Evolutionary conservation across 345 rosid genomes (phyloP).

Genomic region (Eucalyptus erythrocorys): DNA sequence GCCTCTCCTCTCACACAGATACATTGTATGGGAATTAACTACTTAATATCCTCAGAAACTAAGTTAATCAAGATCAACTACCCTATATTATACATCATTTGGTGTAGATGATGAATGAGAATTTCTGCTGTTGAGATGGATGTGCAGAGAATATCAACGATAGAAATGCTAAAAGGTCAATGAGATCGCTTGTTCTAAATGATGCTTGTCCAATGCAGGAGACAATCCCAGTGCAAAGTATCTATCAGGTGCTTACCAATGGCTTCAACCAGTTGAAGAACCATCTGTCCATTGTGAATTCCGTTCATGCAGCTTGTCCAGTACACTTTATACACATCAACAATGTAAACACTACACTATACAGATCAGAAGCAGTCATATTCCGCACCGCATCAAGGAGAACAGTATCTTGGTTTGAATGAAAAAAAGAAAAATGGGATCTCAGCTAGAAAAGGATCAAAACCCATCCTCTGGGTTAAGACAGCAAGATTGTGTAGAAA

Average conservation of each 20-base stretch:
- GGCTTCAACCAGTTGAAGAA: conserved; percentile 86
- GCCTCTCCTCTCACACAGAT: background rate
- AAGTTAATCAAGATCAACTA: no score
- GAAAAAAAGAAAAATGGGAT: background rate
- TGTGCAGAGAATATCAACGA: background rate
- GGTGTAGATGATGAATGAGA: no score
- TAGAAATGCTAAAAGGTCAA: background rate
- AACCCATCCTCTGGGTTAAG: background rate
- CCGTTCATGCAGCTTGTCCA: conserved; percentile 81
- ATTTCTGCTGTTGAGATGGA: background rate
- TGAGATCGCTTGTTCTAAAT: background rate
- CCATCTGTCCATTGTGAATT: conserved; percentile 77
- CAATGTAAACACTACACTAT: conserved; percentile 69
- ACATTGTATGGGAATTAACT: no score
- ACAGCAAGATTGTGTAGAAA: background rate
- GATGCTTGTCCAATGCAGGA: background rate
- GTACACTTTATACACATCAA: conserved; percentile 75
- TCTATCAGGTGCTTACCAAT: conserved; percentile 34
- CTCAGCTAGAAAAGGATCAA: background rate
- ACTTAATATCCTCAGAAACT: no score
- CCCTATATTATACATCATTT: no score
- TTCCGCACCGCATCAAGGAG: background rate
- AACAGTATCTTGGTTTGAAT: background rate
- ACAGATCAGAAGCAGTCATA: background rate
- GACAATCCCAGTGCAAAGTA: no score